Base-by-base conservation (phyloP, 306 rosid species). In the Oemleria cerasiformis region DNA sequence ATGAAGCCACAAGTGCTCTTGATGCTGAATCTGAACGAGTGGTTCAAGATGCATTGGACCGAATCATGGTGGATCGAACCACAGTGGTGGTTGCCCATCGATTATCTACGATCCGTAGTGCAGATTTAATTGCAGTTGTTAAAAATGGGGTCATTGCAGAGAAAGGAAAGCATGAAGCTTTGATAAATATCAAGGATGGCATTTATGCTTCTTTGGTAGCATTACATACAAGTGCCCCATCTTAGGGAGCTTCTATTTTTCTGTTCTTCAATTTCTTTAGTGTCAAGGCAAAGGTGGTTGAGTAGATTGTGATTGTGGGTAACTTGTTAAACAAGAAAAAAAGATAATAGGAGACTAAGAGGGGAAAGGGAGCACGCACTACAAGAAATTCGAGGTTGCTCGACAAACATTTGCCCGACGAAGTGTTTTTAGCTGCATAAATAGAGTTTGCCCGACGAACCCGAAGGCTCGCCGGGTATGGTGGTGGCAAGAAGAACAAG, bases 1-100 rank as follows among this genome's bases (percentile, higher is more conserved):
- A 88, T 75, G 94, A 88, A 76, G 94, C 94, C 41, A 88, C 95
- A 1, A 88, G 95, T 79, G 91, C 96, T 53, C 84, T 89, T 40
- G 96, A 89, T 80, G 92, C 96, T 0, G 92, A 89, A 75, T 89
- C 92, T 9, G 96, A 89, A 55, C 76, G 82, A 73, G 84, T 87
- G 16, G 92, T 89, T 20, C 96, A 89, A 57, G 92, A 89, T 73
- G 96, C 92, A 48, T 64, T 89, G 50, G 92, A 89, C 59, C 75
- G 43, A 40, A 82, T 87, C 30, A 85, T 85, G 83, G 80, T 85
- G 73, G 67, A 85, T 19, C 67, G 92, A 57, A 89, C 96, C 44
- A 85, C 90, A 16, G 55, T 89, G 41, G 72, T 89, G n/a, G 92
- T 89, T 63, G 92, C 96, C 7, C 96, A 89, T 76, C 79, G 92